These are phyloP conservation scores for Neonectria magnoliae DNA, from an alignment of 2,329 filamentous ascomycete genomes.

Conservation along the genomic window DNA sequence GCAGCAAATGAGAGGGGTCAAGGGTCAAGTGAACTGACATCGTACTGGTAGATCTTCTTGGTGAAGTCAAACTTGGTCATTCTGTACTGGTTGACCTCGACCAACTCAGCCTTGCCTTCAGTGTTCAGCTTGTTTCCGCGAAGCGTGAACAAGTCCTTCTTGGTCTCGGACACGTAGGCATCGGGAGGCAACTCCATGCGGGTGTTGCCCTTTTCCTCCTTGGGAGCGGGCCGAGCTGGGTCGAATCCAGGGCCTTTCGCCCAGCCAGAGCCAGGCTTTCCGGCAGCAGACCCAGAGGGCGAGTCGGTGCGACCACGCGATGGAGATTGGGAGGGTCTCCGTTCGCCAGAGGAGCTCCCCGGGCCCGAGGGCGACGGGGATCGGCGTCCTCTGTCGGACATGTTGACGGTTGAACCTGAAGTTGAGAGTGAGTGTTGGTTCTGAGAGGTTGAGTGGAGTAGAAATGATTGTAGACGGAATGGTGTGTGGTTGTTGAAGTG, in stretches of 20 bases:
- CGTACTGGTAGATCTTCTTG: constrained; percentile 81
- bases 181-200: constrained; percentile 69
- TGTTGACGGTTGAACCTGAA: constrained; percentile 27
- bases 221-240: constrained; percentile 52
- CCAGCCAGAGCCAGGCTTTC: constrained; percentile 39
- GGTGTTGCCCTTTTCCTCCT: constrained; percentile 50
- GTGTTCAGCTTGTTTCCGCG: constrained; percentile 61
- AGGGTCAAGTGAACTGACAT: constrained; percentile 67
- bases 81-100: constrained; percentile 79
- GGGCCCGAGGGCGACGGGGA: constrained; percentile 37
- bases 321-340: constrained; percentile 35
- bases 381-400: constrained; percentile 48
- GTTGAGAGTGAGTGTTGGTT: constrained; percentile 8
- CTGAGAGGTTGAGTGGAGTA: neutral
- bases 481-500: neutral
- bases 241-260: constrained; percentile 53
- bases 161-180: constrained; percentile 56
- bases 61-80: constrained; percentile 67
- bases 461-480: constrained; percentile 5
- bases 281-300: constrained; percentile 27
- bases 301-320: constrained; percentile 22
- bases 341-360: constrained; percentile 29
- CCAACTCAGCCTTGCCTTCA: constrained; percentile 62
- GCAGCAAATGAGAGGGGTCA: neutral
- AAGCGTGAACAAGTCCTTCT: constrained; percentile 49